A percentile compares a stretch with the other conserved stretches of the same genome.
These are phyloP conservation scores for Botrytis medusae DNA, from an alignment of 2,329 filamentous ascomycete species.

Conservation along the genomic window DNA sequence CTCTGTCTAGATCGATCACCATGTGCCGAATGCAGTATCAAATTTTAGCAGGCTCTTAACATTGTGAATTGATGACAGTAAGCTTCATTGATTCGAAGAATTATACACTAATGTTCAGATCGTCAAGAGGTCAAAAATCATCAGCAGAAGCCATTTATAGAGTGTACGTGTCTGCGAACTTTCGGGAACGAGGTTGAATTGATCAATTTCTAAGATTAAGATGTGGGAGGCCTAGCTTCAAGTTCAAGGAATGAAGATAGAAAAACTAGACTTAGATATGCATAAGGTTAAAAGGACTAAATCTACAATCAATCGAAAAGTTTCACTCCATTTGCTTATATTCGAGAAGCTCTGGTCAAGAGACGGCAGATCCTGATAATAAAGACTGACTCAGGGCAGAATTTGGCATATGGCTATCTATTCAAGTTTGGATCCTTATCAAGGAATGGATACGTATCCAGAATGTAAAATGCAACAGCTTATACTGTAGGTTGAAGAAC, in stretches of 20 bases:
- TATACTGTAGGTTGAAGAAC: background rate
- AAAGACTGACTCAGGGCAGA: background rate
- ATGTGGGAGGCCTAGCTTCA: background rate
- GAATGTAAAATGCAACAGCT: background rate
- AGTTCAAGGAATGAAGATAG: background rate
- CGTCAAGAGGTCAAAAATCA: background rate
- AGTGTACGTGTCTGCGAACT: background rate
- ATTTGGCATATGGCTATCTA: background rate
- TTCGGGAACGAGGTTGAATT: background rate
- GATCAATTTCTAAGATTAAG: background rate
- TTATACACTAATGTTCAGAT: background rate
- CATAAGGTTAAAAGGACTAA: background rate
- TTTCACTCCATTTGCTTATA: background rate
- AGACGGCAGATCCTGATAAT: background rate
- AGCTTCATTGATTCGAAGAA: background rate
- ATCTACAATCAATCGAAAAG: background rate
- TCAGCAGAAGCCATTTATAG: background rate
- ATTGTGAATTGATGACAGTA: background rate
- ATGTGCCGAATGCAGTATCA: background rate
- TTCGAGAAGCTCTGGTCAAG: background rate
- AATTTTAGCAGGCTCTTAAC: background rate
- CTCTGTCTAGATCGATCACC: background rate
- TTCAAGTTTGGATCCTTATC: background rate
- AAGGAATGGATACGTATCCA: background rate
- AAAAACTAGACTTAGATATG: background rate